Base-by-base conservation (phyloP, 768 basidiomycete genomes). In the Tulasnella sp. region DNA sequence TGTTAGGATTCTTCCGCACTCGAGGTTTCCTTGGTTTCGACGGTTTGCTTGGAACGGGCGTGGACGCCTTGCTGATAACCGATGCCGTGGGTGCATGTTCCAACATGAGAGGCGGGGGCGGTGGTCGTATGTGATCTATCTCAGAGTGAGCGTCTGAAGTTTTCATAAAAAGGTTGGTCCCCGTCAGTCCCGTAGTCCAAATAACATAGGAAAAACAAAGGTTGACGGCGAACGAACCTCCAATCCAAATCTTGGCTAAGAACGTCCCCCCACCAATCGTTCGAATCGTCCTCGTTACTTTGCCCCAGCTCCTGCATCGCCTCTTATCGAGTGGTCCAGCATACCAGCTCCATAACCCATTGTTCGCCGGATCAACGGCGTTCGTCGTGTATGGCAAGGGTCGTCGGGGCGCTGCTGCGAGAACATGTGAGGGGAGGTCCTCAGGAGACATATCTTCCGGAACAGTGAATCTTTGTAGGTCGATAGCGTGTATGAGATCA, bases 201-300 rank as follows among this genome's bases (percentile, higher is more conserved):
- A 4, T 31, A 9, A 21, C 15, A 53, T 9, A 12, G 17, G 19
- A 9, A 19, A 42, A n/a, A 38, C 15, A 2, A 31, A 10, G 3
- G 25, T 31, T 38, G n/a, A n/a, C n/a, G 15, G 34, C 5, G 15
- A 21, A 22, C 11, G n/a, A 38, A 53, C 52, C 52, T 53, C 52
- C 52, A 10, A 42, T 24, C 52, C 52, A 53, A 4, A 31, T 53
- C 31, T 53, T 53, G 29, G 52, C 52, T 12, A 53, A 53, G 31
- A 31, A 53, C 4, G 42, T 41, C 10, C 52, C 52, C 2, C 52
- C 52, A 7, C 52, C 52, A 53, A 53, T 53, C n/a, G 31, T 53
- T 21, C 42, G 31, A 24, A 53, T 41, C 10, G 52, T 38, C 22
- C 52, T 31, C 38, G 31, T 22, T n/a, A 53, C 52, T 12, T 31